Percentiles rank a stretch among this genome's conserved stretches.
Conservation (phyloP, 1,284 basidiomycete genomes). For the Leccinum ambiguum region DNA sequence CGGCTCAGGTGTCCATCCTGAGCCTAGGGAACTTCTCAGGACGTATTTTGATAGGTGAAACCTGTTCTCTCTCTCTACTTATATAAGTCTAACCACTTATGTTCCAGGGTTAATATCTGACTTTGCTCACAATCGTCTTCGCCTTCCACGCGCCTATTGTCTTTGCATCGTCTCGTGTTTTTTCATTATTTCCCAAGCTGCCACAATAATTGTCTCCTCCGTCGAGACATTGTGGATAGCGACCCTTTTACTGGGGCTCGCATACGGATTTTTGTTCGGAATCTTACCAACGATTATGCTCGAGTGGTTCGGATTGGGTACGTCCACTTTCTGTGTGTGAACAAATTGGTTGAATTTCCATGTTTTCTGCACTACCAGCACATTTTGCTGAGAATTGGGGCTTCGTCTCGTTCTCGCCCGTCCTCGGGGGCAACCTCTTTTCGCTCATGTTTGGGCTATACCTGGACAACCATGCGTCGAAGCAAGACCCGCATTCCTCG, state of each 20-base stretch:
- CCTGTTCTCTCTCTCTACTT: background rate
- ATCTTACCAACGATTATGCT: conserved; percentile 75
- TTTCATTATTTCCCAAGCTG: conserved; percentile 71
- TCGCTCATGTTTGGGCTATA: conserved; percentile 82
- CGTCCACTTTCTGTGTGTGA: conserved; percentile 26
- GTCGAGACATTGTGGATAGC: conserved; percentile 74
- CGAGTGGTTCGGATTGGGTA: conserved; percentile 86
- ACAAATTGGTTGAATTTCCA: background rate
- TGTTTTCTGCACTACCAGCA: conserved; percentile 33
- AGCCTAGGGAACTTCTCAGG: conserved; percentile 86
- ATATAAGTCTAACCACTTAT: background rate
- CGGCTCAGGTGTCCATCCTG: conserved; percentile 82
- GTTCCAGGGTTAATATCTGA: conserved; percentile 71
- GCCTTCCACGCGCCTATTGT: conserved; percentile 69
- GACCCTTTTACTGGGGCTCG: conserved; percentile 68
- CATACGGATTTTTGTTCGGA: conserved; percentile 81
- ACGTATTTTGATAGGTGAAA: conserved; percentile 71
- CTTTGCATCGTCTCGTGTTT: conserved; percentile 63
- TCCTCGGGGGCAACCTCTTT: conserved; percentile 83
- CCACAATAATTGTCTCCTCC: conserved; percentile 55
- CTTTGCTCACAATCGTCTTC: conserved; percentile 56
- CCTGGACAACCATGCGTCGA: conserved; percentile 65
- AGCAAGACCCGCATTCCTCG: conserved; percentile 7
- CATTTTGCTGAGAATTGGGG: conserved; percentile 89
- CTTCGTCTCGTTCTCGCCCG: conserved; percentile 72